A percentile compares a stretch with the other conserved stretches of the same genome.
Evolutionary conservation across 2,329 filamentous ascomycete genomes (phyloP).

Genomic region (Fusarium sp.): DNA sequence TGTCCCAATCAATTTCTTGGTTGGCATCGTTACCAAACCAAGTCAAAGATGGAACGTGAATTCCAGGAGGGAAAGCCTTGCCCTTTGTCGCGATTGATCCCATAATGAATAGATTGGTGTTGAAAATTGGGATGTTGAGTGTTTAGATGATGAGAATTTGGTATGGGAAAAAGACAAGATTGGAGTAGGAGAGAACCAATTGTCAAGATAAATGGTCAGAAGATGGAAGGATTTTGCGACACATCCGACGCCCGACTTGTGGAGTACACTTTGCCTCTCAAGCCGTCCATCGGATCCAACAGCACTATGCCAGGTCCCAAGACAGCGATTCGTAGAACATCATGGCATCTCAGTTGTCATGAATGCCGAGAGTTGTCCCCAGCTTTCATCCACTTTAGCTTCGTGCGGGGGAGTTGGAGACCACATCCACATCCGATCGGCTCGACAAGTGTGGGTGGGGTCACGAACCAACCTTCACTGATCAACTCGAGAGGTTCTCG

Average conservation of each 20-base stretch:
- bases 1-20: conserved; percentile 69
- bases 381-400: conserved; percentile 26
- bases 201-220: conserved; percentile 21
- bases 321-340: conserved; percentile 10
- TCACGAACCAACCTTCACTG: conserved; percentile 47
- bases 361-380: conserved; percentile 9
- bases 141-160: not conserved
- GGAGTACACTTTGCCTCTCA: conserved; percentile 16
- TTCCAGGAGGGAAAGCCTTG: conserved; percentile 61
- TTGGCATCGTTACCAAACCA: conserved; percentile 63
- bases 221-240: conserved; percentile 27
- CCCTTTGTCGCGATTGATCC: conserved; percentile 47
- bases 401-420: conserved; percentile 48
- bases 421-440: conserved; percentile 45
- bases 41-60: conserved; percentile 69
- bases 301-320: conserved; percentile 34
- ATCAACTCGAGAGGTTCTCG: conserved; percentile 5
- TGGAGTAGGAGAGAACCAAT: conserved; percentile 11
- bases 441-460: conserved; percentile 45
- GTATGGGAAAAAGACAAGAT: conserved; percentile 2
- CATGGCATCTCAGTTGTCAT: conserved; percentile 8
- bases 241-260: conserved; percentile 19
- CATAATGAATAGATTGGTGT: conserved; percentile 36
- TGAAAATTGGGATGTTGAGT: not conserved
- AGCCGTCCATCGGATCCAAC: conserved; percentile 30